Conservation (phyloP, 1,139 yeast genomes). For the Scheffersomyces segobiensis region DNA sequence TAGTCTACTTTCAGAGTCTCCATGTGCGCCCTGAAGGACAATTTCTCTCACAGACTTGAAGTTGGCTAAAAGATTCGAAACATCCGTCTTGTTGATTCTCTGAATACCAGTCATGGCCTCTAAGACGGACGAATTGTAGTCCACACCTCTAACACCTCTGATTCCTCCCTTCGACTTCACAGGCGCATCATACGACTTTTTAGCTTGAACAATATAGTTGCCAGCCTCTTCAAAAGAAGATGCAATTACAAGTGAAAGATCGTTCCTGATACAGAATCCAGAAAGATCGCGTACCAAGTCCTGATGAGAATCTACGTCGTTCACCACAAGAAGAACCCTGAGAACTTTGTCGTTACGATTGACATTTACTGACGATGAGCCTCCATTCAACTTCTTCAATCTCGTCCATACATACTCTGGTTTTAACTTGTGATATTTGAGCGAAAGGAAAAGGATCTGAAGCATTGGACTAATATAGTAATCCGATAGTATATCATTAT, state of each 20-base stretch:
- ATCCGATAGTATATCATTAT: slow-evolving; percentile 48
- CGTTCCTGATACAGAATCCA: slow-evolving; percentile 68
- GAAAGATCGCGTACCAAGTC: slow-evolving; percentile 69
- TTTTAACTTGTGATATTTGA: slow-evolving; percentile 81
- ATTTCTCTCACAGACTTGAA: slow-evolving; percentile 54
- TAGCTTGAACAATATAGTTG: slow-evolving; percentile 59
- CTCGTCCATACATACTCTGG: slow-evolving; percentile 84
- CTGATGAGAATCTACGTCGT: slow-evolving; percentile 76
- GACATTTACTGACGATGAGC: slow-evolving; percentile 5
- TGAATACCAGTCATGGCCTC: slow-evolving; percentile 54
- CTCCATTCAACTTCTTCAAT: slow-evolving; percentile 50
- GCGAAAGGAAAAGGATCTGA: slow-evolving; percentile 70
- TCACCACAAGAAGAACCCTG: slow-evolving; percentile 68
- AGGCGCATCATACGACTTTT: slow-evolving; percentile 40
- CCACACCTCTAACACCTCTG: slow-evolving; percentile 18
- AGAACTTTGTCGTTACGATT: slow-evolving; percentile 44
- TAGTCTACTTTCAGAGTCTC: slow-evolving; percentile 31
- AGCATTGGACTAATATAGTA: slow-evolving; percentile 66
- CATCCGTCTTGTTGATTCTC: slow-evolving; percentile 61
- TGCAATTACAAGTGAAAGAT: slow-evolving; percentile 69
- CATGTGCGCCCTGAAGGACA: slow-evolving; percentile 22
- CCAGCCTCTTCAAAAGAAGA: slow-evolving; percentile 91
- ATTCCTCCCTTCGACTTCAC: slow-evolving; percentile 11
- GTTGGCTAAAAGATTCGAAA: slow-evolving; percentile 52
- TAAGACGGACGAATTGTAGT: slow-evolving; percentile 50